A percentile compares a stretch with the other conserved stretches of the same genome.
Conservation (phyloP, 2,329 filamentous ascomycete genomes). For the Fusarium sublunatum region DNA sequence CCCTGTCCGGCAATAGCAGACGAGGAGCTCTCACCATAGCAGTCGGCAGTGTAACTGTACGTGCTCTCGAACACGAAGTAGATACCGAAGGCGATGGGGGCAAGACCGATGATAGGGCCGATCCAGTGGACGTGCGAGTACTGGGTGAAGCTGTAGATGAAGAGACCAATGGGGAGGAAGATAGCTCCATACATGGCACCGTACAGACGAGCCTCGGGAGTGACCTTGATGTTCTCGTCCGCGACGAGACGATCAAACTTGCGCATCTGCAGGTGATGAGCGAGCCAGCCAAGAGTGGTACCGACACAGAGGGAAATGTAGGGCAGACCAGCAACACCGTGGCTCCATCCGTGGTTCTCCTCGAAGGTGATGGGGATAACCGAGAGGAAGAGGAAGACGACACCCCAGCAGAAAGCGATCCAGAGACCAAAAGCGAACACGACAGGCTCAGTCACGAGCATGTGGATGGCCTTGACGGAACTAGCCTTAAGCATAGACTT, state of each 20-base stretch:
- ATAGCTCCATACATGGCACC: conserved; percentile 40
- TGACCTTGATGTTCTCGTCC: conserved; percentile 36
- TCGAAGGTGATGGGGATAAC: conserved; percentile 40
- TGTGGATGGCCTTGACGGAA: conserved; percentile 41
- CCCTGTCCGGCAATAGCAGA: conserved; percentile 39
- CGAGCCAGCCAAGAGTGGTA: conserved; percentile 37
- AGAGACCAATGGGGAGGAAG: conserved; percentile 38
- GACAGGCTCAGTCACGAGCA: conserved; percentile 41
- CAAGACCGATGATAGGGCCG: conserved; percentile 31
- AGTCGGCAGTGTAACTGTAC: conserved; percentile 40
- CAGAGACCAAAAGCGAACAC: conserved; percentile 42
- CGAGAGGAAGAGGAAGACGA: conserved; percentile 41
- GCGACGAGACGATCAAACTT: conserved; percentile 37
- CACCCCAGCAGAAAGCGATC: conserved; percentile 43
- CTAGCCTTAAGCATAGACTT: conserved; percentile 40
- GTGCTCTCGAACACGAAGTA: conserved; percentile 41
- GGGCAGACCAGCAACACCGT: conserved; percentile 35
- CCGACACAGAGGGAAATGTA: conserved; percentile 38
- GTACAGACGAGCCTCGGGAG: conserved; percentile 37
- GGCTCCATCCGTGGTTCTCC: conserved; percentile 35
- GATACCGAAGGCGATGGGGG: conserved; percentile 38
- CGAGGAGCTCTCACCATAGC: conserved; percentile 37
- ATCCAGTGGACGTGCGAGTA: conserved; percentile 36
- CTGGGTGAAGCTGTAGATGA: conserved; percentile 42
- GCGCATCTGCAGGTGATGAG: conserved; percentile 38